Evolutionary conservation across 495 filamentous ascomycete species (phyloP).

Genomic region (Astrothelium subdiscretum): DNA sequence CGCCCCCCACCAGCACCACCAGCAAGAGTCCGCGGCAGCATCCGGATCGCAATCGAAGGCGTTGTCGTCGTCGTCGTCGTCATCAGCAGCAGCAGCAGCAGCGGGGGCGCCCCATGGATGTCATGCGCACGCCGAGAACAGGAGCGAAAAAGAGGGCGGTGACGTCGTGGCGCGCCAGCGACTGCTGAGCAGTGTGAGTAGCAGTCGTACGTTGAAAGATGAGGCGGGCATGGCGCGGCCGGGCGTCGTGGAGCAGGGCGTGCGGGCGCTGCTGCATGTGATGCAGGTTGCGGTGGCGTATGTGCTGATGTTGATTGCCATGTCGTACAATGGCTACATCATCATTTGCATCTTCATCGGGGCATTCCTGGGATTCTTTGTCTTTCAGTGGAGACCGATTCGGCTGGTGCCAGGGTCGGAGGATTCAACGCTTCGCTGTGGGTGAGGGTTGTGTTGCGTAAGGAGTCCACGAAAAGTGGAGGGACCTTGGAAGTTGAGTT

Average conservation of each 20-base stretch:
- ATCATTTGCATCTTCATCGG: slow-evolving; percentile 53
- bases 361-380: slow-evolving; percentile 46
- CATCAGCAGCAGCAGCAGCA: no score
- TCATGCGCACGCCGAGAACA: no score
- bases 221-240: slow-evolving; percentile 28
- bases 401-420: background rate
- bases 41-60: no score
- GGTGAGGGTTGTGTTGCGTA: background rate
- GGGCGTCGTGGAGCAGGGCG: slow-evolving; percentile 35
- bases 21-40: no score
- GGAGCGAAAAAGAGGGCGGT: no score
- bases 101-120: no score
- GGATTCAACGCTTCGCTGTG: background rate
- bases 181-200: no score
- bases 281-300: slow-evolving; percentile 43
- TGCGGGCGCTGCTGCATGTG: slow-evolving; percentile 38
- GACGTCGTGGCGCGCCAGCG: no score
- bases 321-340: slow-evolving; percentile 54
- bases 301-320: slow-evolving; percentile 45
- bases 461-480: no score
- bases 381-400: slow-evolving; percentile 44
- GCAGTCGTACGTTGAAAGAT: background rate
- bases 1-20: no score
- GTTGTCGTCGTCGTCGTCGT: no score
- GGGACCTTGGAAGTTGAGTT: no score